A percentile compares a stretch with the other conserved stretches of the same genome.
These are phyloP conservation scores for Huntiella bhutanensis DNA, from an alignment of 2,329 filamentous ascomycete genomes.

Conservation along the genomic window DNA sequence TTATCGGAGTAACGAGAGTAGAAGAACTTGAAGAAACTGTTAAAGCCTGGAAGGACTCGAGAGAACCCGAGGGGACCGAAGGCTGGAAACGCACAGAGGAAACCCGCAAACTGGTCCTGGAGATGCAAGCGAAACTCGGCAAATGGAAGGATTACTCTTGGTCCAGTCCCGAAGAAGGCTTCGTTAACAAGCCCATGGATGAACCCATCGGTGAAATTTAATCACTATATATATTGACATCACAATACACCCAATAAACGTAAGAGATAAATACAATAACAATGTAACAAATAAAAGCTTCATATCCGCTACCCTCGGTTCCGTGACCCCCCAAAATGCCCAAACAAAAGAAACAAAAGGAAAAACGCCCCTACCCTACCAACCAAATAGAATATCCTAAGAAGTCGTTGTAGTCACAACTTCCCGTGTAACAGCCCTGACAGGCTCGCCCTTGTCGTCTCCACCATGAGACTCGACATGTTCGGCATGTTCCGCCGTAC, in stretches of 20 bases:
- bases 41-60: conserved; percentile 35
- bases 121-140: conserved; percentile 39
- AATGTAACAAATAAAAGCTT: neutral
- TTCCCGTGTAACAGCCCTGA: neutral
- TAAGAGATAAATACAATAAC: neutral
- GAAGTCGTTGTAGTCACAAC: neutral
- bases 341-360: neutral
- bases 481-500: conserved; percentile 4
- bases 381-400: neutral
- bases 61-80: conserved; percentile 23
- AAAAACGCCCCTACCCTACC: neutral
- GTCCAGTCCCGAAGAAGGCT: conserved; percentile 35
- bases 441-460: neutral
- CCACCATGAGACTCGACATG: neutral
- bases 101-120: conserved; percentile 18
- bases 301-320: neutral
- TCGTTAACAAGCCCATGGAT: conserved; percentile 20
- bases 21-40: conserved; percentile 45
- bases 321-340: too few relatives aligned
- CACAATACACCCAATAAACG: neutral
- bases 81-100: conserved; percentile 16
- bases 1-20: conserved; percentile 46
- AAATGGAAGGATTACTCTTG: conserved; percentile 45
- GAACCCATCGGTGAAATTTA: neutral
- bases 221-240: neutral